phyloP scores from a whole-genome alignment of 345 rosid species.

The Salix purpurea region DNA sequence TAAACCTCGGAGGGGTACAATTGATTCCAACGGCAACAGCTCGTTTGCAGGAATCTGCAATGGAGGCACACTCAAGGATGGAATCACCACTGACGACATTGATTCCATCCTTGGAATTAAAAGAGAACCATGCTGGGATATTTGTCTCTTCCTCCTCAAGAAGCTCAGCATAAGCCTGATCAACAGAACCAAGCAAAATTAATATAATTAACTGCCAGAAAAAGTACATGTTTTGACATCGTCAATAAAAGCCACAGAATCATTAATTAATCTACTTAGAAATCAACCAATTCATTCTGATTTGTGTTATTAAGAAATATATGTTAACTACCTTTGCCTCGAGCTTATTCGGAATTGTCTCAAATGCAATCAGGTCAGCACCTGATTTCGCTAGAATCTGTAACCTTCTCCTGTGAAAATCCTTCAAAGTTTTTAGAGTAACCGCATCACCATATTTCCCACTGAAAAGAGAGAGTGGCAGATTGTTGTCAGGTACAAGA shows the following conservation, averaged over 20 bases:
- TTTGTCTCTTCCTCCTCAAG: conserved; percentile 60
- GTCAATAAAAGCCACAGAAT: background rate
- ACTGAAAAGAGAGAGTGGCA: conserved; percentile 28
- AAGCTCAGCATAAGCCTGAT: conserved; percentile 80
- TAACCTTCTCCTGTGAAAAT: conserved; percentile 78
- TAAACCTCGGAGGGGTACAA: conserved; percentile 73
- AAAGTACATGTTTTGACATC: background rate
- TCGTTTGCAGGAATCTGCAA: conserved; percentile 68
- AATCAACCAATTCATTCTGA: no score
- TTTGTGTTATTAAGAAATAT: background rate
- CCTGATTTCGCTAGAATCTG: conserved; percentile 67
- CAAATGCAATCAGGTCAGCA: conserved; percentile 76
- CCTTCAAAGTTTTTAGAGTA: conserved; percentile 58
- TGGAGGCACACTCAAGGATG: conserved; percentile 56
- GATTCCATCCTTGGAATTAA: conserved; percentile 63
- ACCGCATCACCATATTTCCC: conserved; percentile 66
- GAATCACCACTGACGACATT: conserved; percentile 74
- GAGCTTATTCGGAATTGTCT: conserved; percentile 81
- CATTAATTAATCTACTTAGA: background rate
- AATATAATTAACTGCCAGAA: background rate
- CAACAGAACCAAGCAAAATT: background rate
- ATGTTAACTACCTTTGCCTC: conserved; percentile 63
- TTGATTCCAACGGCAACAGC: conserved; percentile 79
- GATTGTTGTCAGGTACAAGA: background rate
- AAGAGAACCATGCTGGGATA: conserved; percentile 85